Conservation (phyloP, 495 filamentous ascomycete genomes). For the Aspergillus taichungensis region DNA sequence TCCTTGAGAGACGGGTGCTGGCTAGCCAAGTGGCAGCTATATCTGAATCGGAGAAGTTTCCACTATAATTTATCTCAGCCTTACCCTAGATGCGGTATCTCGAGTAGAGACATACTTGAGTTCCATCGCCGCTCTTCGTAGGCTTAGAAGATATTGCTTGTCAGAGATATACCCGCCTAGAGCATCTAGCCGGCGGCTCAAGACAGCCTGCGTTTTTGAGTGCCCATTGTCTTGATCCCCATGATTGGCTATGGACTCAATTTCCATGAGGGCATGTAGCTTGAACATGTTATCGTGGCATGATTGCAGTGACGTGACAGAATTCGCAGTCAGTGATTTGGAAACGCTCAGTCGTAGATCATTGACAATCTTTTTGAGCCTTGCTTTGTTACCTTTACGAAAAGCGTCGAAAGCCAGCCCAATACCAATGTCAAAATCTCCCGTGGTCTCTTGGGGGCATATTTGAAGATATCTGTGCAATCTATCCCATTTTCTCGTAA, state of each 20-base stretch:
- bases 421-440: conserved; percentile 76
- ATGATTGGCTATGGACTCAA: conserved; percentile 66
- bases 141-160: conserved; percentile 89
- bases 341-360: conserved; percentile 61
- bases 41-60: conserved; percentile 49
- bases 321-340: conserved; percentile 60
- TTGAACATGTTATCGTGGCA: conserved; percentile 75
- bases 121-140: conserved; percentile 80
- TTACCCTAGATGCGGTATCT: background rate
- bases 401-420: conserved; percentile 63
- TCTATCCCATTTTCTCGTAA: conserved; percentile 69
- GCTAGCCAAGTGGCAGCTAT: conserved; percentile 80
- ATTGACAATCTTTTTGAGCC: conserved; percentile 52
- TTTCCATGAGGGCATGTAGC: conserved; percentile 77
- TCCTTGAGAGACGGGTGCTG: conserved; percentile 77
- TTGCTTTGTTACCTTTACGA: conserved; percentile 39
- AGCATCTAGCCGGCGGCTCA: conserved; percentile 70
- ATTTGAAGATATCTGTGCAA: conserved; percentile 59
- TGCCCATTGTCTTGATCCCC: conserved; percentile 21
- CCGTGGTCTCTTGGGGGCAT: conserved; percentile 40
- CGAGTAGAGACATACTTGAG: conserved; percentile 31
- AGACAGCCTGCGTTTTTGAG: conserved; percentile 42
- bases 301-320: conserved; percentile 67
- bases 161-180: conserved; percentile 79
- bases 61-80: conserved; percentile 21